These are phyloP conservation scores for Pelargonium exstipulatum DNA, from an alignment of 441 rosid genomes.

Conservation along the genomic window DNA sequence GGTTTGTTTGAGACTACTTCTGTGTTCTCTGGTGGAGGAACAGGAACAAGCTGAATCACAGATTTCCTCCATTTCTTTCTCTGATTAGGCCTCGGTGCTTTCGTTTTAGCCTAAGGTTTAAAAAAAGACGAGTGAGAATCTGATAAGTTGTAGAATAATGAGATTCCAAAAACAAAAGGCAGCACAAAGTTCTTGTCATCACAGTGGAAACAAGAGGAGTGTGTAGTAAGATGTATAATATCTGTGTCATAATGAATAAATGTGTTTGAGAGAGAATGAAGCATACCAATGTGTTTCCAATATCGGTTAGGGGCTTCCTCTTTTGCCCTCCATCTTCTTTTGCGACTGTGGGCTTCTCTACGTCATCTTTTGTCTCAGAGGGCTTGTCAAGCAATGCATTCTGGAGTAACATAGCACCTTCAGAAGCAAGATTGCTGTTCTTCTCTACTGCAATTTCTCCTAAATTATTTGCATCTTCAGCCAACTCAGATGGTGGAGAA, in stretches of 20 bases:
- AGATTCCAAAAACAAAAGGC: background rate
- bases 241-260: background rate
- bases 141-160: background rate
- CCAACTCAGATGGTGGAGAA: conserved; percentile 22
- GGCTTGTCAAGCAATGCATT: conserved; percentile 55
- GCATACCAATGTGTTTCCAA: conserved; percentile 74
- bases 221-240: background rate
- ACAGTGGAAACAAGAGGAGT: background rate
- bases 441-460: conserved; percentile 36
- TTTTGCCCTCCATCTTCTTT: conserved; percentile 33
- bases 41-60: conserved; percentile 67
- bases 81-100: conserved; percentile 53
- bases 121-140: background rate
- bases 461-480: conserved; percentile 26
- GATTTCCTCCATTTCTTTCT: conserved; percentile 81
- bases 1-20: conserved; percentile 1
- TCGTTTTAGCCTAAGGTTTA: conserved; percentile 53
- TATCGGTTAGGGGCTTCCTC: conserved; percentile 79
- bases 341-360: conserved; percentile 24
- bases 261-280: background rate
- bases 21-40: conserved; percentile 34
- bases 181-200: background rate
- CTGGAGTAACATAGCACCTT: conserved; percentile 73
- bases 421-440: conserved; percentile 49
- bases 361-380: background rate